Conservation (phyloP, 306 rosid species). For the Vicia villosa region DNA sequence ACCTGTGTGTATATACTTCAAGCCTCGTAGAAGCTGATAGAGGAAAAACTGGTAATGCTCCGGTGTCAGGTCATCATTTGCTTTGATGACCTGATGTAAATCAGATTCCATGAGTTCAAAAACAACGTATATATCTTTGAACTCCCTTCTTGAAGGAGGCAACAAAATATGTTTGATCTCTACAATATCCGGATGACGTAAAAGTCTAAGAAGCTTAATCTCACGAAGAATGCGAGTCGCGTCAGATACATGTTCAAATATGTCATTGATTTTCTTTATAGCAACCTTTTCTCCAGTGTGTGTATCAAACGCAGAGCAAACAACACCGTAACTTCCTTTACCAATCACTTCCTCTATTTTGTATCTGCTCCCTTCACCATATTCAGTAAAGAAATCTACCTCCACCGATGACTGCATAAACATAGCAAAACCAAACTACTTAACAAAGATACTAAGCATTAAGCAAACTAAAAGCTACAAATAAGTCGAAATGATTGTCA, state of each 20-base stretch:
- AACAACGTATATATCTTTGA: conserved; percentile 96
- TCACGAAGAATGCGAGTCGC: conserved; percentile 99
- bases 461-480: conserved; percentile 8
- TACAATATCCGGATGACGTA: conserved; percentile 95
- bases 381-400: conserved; percentile 94
- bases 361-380: conserved; percentile 98
- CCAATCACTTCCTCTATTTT: conserved; percentile 99
- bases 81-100: conserved; percentile 98
- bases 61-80: conserved; percentile 96
- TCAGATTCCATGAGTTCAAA: conserved; percentile 99
- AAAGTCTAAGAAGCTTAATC: conserved; percentile 96
- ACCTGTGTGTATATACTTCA: conserved; percentile 99
- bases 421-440: conserved; percentile 33
- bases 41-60: conserved; percentile 99
- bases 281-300: conserved; percentile 96
- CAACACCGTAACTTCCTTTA: conserved; percentile 99
- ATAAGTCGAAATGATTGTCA: not conserved
- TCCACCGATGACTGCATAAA: conserved; percentile 80
- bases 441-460: conserved; percentile 23
- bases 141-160: conserved; percentile 99
- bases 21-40: conserved; percentile 97
- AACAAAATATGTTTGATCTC: conserved; percentile 97
- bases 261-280: conserved; percentile 95
- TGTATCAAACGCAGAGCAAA: conserved; percentile 94
- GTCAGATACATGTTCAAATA: conserved; percentile 97